Evolutionary conservation across 148 eudicot genomes (phyloP), one percentile per base, ranked within the genome.

Genomic region (Vaccinium corymbosum): DNA sequence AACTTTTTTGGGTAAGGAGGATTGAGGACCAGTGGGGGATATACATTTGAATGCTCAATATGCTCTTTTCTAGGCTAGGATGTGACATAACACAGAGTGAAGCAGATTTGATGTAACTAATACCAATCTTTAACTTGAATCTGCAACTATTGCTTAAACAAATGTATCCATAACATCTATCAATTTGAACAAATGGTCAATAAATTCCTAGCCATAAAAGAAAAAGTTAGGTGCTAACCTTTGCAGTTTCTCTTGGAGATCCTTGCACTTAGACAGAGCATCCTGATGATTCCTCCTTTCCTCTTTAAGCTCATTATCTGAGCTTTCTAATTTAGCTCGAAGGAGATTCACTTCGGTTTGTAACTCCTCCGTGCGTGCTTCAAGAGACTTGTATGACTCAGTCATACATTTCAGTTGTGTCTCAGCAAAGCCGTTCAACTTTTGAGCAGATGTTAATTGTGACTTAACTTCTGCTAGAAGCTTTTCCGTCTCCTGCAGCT

Each of bases 401-500:
- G 98, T 93, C 98, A 97, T 94, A 87, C 99, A 97, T 87, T 94
- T 97, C 71, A 97, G 93, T 84, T 97, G 99, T 83, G 99, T 97
- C 88, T 97, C 99, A 32, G 95, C 93, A 89, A 94, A 90, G 83
- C 98, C 86, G 81, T 97, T 94, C 85, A 84, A 84, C 81, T 89
- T 94, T 76, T 91, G 92, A 74, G 95, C 92, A 84, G 95, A 89
- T 17, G 91, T 78, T 74, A 97, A 85, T 76, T 95, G 93, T 83
- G 93, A 89, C 84, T 91, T 93, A 79, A 92, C 93, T 86, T 93
- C 99, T 59, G 85, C 89, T 68, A 94, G 83, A 83, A 87, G 87
- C 80, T 85, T 90, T 88, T 94, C 98, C 13, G 91, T 91, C 86
- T 92, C 98, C 70, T 72, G 82, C 46, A 97, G 88, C 89, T 90